A percentile compares a stretch with the other conserved stretches of the same genome.
These are phyloP conservation scores for Cercospora citrullina DNA, from an alignment of 2,329 filamentous ascomycete genomes.

Conservation along the genomic window DNA sequence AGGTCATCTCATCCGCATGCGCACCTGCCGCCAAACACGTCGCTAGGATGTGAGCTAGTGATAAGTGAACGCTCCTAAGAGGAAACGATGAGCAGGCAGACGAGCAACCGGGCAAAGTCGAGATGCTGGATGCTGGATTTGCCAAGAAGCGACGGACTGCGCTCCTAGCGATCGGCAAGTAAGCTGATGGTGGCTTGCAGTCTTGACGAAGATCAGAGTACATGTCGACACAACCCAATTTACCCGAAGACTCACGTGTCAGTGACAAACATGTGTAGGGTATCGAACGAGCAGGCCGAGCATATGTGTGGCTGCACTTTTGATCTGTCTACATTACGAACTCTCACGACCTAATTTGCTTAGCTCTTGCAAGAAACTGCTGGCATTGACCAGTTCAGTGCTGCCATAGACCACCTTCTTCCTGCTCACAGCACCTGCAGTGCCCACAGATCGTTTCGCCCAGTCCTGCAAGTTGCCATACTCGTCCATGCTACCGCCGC, in stretches of 20 bases:
- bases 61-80: constrained; percentile 11
- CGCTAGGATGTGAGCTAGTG: constrained; percentile 10
- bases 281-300: background rate
- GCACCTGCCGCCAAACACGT: constrained; percentile 9
- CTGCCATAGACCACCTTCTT: constrained; percentile 92
- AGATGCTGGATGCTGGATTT: constrained; percentile 5
- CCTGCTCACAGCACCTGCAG: constrained; percentile 59
- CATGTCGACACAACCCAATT: background rate
- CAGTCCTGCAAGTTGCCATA: constrained; percentile 97
- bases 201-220: background rate
- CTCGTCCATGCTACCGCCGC: constrained; percentile 97
- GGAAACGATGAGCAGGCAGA: constrained; percentile 11
- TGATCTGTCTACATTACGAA: constrained; percentile 33
- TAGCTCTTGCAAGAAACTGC: constrained; percentile 62
- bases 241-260: background rate
- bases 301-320: background rate
- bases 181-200: constrained; percentile 3
- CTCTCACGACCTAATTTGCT: constrained; percentile 59
- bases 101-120: background rate
- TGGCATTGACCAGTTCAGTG: constrained; percentile 69
- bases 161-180: constrained; percentile 5
- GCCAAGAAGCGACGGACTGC: constrained; percentile 6
- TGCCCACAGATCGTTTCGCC: constrained; percentile 70
- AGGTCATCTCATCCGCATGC: constrained; percentile 11
- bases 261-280: background rate